phyloP scores from a whole-genome alignment of 2,329 filamentous ascomycete genomes.

The Fusarium mangiferae region DNA sequence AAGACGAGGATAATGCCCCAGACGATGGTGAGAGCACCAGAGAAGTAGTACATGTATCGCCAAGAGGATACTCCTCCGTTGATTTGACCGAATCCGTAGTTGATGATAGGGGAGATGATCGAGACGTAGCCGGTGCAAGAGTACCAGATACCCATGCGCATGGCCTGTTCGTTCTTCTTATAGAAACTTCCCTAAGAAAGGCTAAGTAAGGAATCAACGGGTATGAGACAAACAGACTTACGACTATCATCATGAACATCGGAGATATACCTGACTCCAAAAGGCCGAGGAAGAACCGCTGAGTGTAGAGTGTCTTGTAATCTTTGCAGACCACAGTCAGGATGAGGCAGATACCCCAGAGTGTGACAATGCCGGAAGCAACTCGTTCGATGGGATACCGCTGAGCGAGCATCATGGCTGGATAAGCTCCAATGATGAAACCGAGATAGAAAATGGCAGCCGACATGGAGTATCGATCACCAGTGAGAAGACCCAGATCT shows the following conservation, averaged over 20 bases:
- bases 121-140: constrained; percentile 57
- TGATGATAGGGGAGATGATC: constrained; percentile 58
- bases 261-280: constrained; percentile 67
- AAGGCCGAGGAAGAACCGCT: constrained; percentile 66
- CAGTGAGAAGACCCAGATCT: constrained; percentile 47
- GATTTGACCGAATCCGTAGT: constrained; percentile 59
- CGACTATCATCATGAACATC: constrained; percentile 64
- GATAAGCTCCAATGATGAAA: constrained; percentile 60
- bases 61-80: constrained; percentile 49
- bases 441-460: constrained; percentile 61
- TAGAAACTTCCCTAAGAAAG: constrained; percentile 49
- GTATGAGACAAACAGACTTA: not conserved
- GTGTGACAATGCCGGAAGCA: constrained; percentile 45
- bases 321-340: constrained; percentile 51
- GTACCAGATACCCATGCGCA: constrained; percentile 54
- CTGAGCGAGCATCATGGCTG: constrained; percentile 54
- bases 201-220: rapidly evolving
- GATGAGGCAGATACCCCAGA: constrained; percentile 53
- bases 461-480: constrained; percentile 56
- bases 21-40: constrained; percentile 52
- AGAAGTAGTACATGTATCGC: constrained; percentile 41
- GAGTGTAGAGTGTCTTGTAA: constrained; percentile 53
- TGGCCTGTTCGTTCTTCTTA: constrained; percentile 54
- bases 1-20: constrained; percentile 53
- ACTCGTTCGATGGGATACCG: constrained; percentile 58